Conservation (phyloP, 192 early-diverging fungal species). For the Chytriomyces sp. region DNA sequence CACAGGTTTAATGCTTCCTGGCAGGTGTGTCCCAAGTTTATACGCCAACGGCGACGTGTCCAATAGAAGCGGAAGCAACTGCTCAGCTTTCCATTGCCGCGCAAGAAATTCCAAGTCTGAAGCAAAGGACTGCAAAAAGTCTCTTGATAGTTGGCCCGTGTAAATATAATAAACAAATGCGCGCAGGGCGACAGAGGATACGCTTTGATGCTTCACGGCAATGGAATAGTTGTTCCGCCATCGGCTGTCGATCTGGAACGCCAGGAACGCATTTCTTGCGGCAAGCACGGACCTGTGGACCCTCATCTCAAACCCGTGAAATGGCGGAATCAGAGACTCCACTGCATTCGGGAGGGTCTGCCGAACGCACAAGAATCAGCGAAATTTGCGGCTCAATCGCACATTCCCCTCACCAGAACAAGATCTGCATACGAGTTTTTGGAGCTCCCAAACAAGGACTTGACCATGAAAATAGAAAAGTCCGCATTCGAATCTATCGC, state of each 20-base stretch:
- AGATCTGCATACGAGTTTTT: slow-evolving; percentile 9
- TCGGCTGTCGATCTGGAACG: slow-evolving; percentile 31
- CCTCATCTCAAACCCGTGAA: slow-evolving; percentile 22
- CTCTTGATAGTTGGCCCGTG: slow-evolving; percentile 43
- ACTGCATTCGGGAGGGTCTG: slow-evolving; percentile 7
- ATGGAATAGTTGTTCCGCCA: slow-evolving; percentile 27
- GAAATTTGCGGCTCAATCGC: too few relatives aligned
- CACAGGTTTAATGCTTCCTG: slow-evolving; percentile 29
- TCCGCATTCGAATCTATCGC: slow-evolving; percentile 48
- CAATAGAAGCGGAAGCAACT: slow-evolving; percentile 13
- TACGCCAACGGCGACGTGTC: background rate
- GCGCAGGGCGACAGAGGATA: slow-evolving; percentile 45
- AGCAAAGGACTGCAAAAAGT: background rate
- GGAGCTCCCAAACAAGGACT: slow-evolving; percentile 17
- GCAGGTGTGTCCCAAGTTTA: background rate
- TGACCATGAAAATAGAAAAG: slow-evolving; percentile 40
- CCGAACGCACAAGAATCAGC: background rate
- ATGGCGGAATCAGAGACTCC: slow-evolving; percentile 1
- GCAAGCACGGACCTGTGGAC: slow-evolving; percentile 53
- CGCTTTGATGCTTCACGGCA: slow-evolving; percentile 29
- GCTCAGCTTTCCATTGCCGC: slow-evolving; percentile 31
- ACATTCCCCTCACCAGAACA: background rate
- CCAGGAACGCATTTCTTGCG: slow-evolving; percentile 48
- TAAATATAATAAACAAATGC: slow-evolving; percentile 50
- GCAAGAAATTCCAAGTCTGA: slow-evolving; percentile 41